A percentile compares a stretch with the other conserved stretches of the same genome.
phyloP scores from a whole-genome alignment of 2,329 filamentous ascomycete species.

The Graphiopsis chlorocephala region DNA sequence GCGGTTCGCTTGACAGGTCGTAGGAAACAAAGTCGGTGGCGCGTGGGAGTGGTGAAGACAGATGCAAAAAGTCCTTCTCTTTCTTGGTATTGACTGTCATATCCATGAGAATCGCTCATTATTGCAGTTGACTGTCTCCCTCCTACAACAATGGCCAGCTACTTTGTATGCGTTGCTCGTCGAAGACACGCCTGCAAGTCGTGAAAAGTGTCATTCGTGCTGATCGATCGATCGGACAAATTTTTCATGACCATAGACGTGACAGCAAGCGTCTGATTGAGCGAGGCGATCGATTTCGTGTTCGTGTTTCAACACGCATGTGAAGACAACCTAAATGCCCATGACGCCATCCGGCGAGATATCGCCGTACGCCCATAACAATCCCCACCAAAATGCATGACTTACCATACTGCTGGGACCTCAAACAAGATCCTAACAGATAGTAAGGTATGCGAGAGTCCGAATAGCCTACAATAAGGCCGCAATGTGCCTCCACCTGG shows the following conservation, averaged over 20 bases:
- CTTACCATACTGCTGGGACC: neutral
- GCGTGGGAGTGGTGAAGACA: too few relatives aligned
- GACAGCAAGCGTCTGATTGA: neutral
- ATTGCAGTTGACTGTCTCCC: neutral
- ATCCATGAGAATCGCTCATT: neutral
- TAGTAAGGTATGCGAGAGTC: neutral
- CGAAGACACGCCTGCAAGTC: neutral
- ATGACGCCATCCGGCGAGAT: neutral
- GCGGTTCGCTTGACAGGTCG: too few relatives aligned
- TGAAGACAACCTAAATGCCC: neutral
- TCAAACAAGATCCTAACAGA: neutral
- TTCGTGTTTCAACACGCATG: neutral
- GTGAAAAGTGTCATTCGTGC: neutral
- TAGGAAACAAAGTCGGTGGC: too few relatives aligned
- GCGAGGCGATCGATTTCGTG: neutral
- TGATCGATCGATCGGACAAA: neutral
- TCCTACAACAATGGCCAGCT: neutral
- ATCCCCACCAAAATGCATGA: neutral
- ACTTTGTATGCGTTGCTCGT: neutral
- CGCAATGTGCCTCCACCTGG: neutral
- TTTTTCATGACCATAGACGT: neutral
- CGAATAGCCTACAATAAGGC: neutral
- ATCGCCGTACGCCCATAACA: neutral
- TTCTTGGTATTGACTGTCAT: neutral
- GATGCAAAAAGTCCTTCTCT: neutral